Conservation (phyloP, 2,329 filamentous ascomycete species). For the Aspergillus persii region DNA sequence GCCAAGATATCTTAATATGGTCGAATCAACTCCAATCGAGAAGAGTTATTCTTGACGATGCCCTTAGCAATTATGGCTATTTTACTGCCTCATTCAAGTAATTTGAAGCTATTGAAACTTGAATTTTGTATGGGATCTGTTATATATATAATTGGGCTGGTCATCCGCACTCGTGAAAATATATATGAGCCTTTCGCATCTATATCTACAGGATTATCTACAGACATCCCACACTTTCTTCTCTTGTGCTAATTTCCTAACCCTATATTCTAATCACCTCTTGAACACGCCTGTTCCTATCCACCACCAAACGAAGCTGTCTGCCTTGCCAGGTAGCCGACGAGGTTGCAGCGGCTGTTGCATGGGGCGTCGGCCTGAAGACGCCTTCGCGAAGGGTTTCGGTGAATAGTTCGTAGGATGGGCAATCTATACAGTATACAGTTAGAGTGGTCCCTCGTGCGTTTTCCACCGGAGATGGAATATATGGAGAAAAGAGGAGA, state of each 20-base stretch:
- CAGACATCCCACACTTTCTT: neutral
- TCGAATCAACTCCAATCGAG: too few species aligned
- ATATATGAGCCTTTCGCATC: too few species aligned
- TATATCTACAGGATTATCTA: neutral
- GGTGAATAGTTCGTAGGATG: conserved; percentile 69
- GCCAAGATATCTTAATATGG: too few species aligned
- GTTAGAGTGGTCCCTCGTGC: neutral
- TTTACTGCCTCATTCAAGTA: too few species aligned
- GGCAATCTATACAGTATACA: conserved; percentile 53
- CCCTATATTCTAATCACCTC: conserved; percentile 52
- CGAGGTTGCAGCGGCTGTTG: conserved; percentile 11
- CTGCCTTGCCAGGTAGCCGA: conserved; percentile 45
- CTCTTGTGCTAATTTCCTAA: neutral
- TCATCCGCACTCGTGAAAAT: too few species aligned
- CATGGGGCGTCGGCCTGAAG: conserved; percentile 40
- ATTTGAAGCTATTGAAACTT: too few species aligned
- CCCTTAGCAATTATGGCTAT: too few species aligned
- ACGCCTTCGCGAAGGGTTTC: conserved; percentile 59
- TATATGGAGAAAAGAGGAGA: neutral
- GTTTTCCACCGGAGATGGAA: neutral
- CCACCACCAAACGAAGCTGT: conserved; percentile 63
- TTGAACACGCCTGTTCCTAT: conserved; percentile 59
- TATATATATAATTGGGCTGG: too few species aligned
- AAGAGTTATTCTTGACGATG: too few species aligned
- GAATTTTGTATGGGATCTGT: too few species aligned